Conservation (phyloP, 371 early-diverging fungal species). For the Gilbertella persicaria region DNA sequence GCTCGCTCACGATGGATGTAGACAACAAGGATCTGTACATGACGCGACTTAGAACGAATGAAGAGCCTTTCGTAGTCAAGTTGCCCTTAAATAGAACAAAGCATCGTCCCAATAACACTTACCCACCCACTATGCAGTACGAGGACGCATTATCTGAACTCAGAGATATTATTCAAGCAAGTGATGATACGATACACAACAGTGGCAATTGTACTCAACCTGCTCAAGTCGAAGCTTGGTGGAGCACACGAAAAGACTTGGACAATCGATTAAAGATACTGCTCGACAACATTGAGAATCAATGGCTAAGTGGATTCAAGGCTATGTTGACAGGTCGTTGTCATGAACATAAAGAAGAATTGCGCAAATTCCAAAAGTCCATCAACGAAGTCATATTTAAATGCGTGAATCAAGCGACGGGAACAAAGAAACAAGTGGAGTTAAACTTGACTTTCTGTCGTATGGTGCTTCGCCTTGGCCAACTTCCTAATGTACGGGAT, state of each 20-base stretch:
- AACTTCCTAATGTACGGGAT: constrained; percentile 43
- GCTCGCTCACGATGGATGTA: constrained; percentile 73
- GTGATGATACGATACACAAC: constrained; percentile 53
- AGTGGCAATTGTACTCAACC: constrained; percentile 43
- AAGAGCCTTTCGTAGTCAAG: constrained; percentile 64
- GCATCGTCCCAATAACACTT: constrained; percentile 30
- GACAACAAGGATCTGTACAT: constrained; percentile 65
- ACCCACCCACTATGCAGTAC: constrained; percentile 14
- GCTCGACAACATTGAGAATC: constrained; percentile 63
- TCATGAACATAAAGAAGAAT: constrained; percentile 19
- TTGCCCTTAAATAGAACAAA: constrained; percentile 69
- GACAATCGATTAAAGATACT: constrained; percentile 68
- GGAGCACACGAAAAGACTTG: constrained; percentile 66
- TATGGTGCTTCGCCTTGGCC: constrained; percentile 59
- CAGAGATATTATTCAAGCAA: constrained; percentile 57
- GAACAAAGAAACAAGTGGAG: constrained; percentile 29
- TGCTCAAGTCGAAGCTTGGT: constrained; percentile 76
- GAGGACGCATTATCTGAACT: constrained; percentile 46
- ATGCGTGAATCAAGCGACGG: background rate
- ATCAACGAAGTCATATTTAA: constrained; percentile 18
- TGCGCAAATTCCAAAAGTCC: constrained; percentile 24
- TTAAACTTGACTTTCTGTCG: constrained; percentile 58
- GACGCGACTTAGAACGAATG: constrained; percentile 53
- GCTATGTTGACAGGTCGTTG: constrained; percentile 30
- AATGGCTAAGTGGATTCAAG: constrained; percentile 85